Percentiles rank a stretch among this genome's conserved stretches.
Evolutionary conservation across 2,329 filamentous ascomycete genomes (phyloP).

Genomic region (Clathrospora elynae): DNA sequence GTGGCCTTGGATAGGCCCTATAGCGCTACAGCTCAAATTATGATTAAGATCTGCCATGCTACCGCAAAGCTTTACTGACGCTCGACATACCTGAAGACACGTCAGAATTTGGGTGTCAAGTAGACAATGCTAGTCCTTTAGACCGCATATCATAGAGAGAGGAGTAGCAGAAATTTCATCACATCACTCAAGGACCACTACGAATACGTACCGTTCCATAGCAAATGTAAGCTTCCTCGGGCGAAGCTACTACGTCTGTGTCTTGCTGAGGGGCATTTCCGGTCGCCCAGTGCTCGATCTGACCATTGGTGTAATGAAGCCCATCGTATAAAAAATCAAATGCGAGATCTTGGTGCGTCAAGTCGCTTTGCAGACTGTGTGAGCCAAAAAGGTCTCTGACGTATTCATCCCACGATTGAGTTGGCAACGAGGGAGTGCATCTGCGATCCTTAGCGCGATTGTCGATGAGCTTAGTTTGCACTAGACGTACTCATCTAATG

Average conservation of each 20-base stretch:
- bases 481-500: conserved; percentile 15
- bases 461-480: rapidly evolving
- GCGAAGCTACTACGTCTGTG: not conserved
- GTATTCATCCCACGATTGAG: conserved; percentile 21
- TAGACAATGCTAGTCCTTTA: not conserved
- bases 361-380: not conserved
- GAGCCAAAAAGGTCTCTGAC: conserved; percentile 17
- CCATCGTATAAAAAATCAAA: conserved; percentile 5
- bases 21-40: conserved; percentile 8
- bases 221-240: conserved; percentile 22
- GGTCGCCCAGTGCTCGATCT: conserved; percentile 26
- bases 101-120: not conserved
- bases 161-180: too few species aligned
- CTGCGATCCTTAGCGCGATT: conserved; percentile 8
- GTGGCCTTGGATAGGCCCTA: conserved; percentile 22
- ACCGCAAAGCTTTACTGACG: conserved; percentile 27
- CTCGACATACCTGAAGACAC: conserved; percentile 19
- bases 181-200: not conserved
- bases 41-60: conserved; percentile 31
- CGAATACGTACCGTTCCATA: conserved; percentile 29
- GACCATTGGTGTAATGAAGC: conserved; percentile 13
- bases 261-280: conserved; percentile 6
- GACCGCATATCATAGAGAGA: not conserved
- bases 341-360: not conserved
- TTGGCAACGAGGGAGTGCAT: conserved; percentile 11